Evolutionary conservation across 441 rosid species (phyloP).

Genomic region (Erodium moschatum): DNA sequence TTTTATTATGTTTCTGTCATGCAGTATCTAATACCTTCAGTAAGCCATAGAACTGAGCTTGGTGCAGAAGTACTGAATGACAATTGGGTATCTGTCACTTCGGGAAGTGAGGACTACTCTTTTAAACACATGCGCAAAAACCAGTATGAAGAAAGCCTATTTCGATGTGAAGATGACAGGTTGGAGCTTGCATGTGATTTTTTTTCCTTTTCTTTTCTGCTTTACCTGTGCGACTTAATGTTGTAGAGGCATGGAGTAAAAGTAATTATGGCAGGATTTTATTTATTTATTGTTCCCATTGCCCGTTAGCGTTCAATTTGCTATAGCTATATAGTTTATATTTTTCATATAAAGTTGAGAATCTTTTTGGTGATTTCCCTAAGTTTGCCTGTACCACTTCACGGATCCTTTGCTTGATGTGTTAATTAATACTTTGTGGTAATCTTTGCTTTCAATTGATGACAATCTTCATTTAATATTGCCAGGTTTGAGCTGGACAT

Average conservation of each 20-base stretch:
- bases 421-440: conserved; percentile 6
- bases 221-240: conserved; percentile 8
- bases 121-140: conserved; percentile 99
- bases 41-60: conserved; percentile 75
- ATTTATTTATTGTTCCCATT: neutral
- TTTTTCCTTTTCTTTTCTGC: conserved; percentile 1
- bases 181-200: conserved; percentile 27
- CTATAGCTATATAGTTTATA: neutral
- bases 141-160: conserved; percentile 96
- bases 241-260: neutral
- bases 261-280: neutral
- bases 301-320: neutral
- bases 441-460: neutral
- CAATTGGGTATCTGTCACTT: conserved; percentile 96
- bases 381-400: neutral
- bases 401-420: too few relatives aligned
- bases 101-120: conserved; percentile 99
- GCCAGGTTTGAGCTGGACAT: conserved; percentile 97
- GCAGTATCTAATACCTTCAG: conserved; percentile 80
- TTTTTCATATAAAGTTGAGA: neutral
- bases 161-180: conserved; percentile 99
- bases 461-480: conserved; percentile 20
- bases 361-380: conserved; percentile 4
- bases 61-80: conserved; percentile 84
- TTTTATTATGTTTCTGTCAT: conserved; percentile 21